Evolutionary conservation across 495 filamentous ascomycete genomes (phyloP), one percentile per base, ranked within the genome.

Genomic region (Cladorrhinum samala): DNA sequence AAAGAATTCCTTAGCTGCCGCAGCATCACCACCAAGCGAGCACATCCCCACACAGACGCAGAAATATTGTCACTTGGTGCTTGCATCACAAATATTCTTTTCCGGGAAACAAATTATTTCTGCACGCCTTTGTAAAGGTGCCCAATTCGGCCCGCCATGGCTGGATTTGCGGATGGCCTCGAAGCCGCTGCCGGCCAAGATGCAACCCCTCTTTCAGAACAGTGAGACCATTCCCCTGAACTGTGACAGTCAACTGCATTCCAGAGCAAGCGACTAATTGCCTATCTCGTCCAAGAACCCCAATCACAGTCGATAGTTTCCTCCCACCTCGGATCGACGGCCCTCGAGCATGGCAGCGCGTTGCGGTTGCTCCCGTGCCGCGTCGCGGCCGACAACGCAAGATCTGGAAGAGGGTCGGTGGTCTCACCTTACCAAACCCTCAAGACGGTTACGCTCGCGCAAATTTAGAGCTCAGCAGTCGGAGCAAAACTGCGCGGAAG

Each of bases 401-500:
- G 42, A 66, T 70, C 38, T 68, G 67, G 67, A 70, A 70, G 43
- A 54, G 67, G 16, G 63, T 68, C 8, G 57, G 51, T 33, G 62
- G 65, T 1, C 37, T 57, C 13, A 17, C 38, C 3, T 4, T 38
- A 9, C 41, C 14, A 17, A 16, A 25, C 11, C 24, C 17, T 13
- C 38, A 51, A 16, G 24, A 44, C 16, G 7, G 18, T 0, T 62
- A 66, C 44, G 38, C 27, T 13, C 24, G 53, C 24, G 63, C 53
- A 9, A 36, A 58, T 20, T 17, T 44, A 9, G 67, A 69, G 48
- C 65, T 69, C 1, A 58, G 59, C 17, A 52, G 40, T 21, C 56
- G 61, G 16, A 59, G 63, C 21, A 17, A 40, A 1, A 55, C 49
- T 2, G 1, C 61, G 1, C 55, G 65, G 8, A 69, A 69, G 49